Percentiles rank a stretch among this genome's conserved stretches.
phyloP scores from a whole-genome alignment of 1,284 basidiomycete species.

The Ceratobasidium sp. region DNA sequence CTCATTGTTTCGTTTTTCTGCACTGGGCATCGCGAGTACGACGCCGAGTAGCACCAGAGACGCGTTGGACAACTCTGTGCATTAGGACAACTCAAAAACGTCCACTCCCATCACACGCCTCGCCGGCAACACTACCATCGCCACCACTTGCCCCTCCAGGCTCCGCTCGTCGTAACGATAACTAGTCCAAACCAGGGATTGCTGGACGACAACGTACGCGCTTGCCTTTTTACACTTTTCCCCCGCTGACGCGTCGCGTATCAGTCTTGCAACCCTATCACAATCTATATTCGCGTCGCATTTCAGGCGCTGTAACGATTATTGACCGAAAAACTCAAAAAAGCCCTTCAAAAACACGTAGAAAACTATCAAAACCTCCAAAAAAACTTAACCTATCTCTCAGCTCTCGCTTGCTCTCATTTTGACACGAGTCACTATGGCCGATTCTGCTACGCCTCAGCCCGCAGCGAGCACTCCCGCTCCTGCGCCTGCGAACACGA shows the following conservation, averaged over 20 bases:
- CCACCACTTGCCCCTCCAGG: slow-evolving; percentile 56
- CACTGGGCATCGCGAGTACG: slow-evolving; percentile 42
- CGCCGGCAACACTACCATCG: slow-evolving; percentile 64
- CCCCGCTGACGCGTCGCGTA: slow-evolving; percentile 31
- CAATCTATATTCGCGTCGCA: slow-evolving; percentile 46
- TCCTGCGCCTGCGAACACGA: slow-evolving; percentile 42
- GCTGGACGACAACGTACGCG: slow-evolving; percentile 17
- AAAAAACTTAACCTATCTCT: slow-evolving; percentile 51
- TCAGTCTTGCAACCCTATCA: slow-evolving; percentile 43
- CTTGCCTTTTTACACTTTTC: background rate
- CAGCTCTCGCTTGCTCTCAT: slow-evolving; percentile 45
- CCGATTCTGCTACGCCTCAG: slow-evolving; percentile 45
- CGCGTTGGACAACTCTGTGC: slow-evolving; percentile 38
- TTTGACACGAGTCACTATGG: slow-evolving; percentile 41
- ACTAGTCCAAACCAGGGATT: slow-evolving; percentile 24
- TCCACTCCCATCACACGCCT: slow-evolving; percentile 49
- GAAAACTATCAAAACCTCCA: slow-evolving; percentile 66
- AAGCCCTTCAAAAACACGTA: slow-evolving; percentile 63
- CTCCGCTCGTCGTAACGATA: slow-evolving; percentile 35
- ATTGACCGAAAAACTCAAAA: slow-evolving; percentile 49
- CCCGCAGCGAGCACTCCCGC: slow-evolving; percentile 32
- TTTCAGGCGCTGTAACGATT: slow-evolving; percentile 44
- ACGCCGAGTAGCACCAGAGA: slow-evolving; percentile 41
- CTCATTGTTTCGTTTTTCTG: slow-evolving; percentile 47
- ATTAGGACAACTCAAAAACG: slow-evolving; percentile 25